phyloP scores from a whole-genome alignment of 441 rosid genomes.

The Rhodomyrtus psidioides region DNA sequence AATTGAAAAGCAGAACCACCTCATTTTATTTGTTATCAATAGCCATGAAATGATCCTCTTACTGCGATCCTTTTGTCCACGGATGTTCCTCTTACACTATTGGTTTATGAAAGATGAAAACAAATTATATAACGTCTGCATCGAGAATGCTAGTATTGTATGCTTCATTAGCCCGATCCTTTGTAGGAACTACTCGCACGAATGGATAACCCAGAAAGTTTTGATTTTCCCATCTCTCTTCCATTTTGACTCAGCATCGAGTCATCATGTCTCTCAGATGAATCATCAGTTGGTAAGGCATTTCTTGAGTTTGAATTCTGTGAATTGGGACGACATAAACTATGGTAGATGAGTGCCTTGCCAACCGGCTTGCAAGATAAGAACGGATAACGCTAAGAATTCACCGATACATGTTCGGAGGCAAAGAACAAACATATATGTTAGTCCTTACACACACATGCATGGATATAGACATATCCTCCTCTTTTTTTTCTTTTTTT shows the following conservation, averaged over 20 bases:
- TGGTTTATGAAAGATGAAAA: not conserved
- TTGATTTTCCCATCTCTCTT: not conserved
- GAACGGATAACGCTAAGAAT: not conserved
- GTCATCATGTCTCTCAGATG: not conserved
- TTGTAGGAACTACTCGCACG: not conserved
- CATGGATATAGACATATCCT: not conserved
- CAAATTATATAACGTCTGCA: not conserved
- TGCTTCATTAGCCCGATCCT: rapidly evolving
- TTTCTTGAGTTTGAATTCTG: not conserved
- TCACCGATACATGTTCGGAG: rapidly evolving
- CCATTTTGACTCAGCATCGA: not conserved
- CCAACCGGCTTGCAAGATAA: not conserved
- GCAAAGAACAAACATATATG: not conserved
- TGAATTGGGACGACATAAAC: not conserved
- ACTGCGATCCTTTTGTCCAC: not conserved
- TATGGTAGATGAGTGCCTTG: not conserved
- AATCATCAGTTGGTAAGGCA: not conserved
- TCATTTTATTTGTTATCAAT: not conserved
- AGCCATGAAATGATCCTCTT: not conserved
- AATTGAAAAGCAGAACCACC: not conserved
- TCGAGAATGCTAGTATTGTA: rapidly evolving
- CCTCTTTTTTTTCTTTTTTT: no score
- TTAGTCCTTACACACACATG: not conserved
- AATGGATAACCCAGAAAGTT: not conserved
- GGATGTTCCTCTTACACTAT: not conserved